A percentile compares a stretch with the other conserved stretches of the same genome.
phyloP scores from a whole-genome alignment of 75 land plant species.

The Selaginella moellendorffii region DNA sequence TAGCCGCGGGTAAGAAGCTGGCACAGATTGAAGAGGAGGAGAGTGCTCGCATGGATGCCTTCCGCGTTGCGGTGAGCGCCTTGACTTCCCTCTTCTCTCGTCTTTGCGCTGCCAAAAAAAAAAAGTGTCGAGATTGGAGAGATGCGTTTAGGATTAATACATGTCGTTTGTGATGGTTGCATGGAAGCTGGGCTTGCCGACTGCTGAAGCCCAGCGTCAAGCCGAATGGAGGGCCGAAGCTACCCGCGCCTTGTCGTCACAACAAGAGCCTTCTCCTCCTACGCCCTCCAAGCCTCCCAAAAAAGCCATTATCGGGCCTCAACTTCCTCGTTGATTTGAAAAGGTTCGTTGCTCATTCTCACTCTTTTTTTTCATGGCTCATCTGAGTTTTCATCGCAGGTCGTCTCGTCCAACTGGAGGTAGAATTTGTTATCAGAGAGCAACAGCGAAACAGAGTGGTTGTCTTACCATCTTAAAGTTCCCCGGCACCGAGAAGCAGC shows the following conservation, averaged over 20 bases:
- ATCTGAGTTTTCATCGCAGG: too few species aligned
- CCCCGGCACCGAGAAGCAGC: too few species aligned
- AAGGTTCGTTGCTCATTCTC: background rate
- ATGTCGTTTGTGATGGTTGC: background rate
- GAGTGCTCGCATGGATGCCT: constrained; percentile 38
- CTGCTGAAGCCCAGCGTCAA: constrained; percentile 32
- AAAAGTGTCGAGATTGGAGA: background rate
- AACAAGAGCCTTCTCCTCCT: background rate
- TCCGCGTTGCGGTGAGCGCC: constrained; percentile 29
- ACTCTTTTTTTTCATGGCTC: too few species aligned
- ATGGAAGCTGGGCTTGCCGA: constrained; percentile 28
- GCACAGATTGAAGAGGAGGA: constrained; percentile 31
- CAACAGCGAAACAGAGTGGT: too few species aligned
- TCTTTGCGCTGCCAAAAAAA: background rate
- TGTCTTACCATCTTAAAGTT: too few species aligned
- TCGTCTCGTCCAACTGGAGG: too few species aligned
- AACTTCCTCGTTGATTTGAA: background rate
- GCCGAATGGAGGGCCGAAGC: constrained; percentile 34
- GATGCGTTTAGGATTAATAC: background rate
- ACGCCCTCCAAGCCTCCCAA: background rate
- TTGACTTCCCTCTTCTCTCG: constrained; percentile 1
- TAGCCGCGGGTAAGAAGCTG: constrained; percentile 34
- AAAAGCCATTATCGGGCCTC: background rate
- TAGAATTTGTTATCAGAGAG: too few species aligned
- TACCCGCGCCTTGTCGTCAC: constrained; percentile 19